Conservation (phyloP, 2,329 filamentous ascomycete genomes). For the Fusarium foetens region DNA sequence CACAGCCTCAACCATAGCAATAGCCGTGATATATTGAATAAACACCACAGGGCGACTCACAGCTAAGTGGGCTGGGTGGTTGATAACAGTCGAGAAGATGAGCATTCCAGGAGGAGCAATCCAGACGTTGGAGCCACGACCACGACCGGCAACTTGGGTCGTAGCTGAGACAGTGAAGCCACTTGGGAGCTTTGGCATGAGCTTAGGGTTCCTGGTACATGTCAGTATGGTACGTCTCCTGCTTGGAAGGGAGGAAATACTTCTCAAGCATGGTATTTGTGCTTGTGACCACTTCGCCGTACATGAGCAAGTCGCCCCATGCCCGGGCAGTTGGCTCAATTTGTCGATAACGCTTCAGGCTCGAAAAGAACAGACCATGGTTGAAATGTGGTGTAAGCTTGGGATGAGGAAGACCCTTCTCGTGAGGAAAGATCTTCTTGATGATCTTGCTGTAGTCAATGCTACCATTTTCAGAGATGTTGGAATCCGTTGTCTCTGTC, state of each 20-base stretch:
- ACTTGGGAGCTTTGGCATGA: slow-evolving; percentile 79
- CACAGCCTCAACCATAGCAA: slow-evolving; percentile 87
- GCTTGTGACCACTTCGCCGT: slow-evolving; percentile 91
- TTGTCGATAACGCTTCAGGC: slow-evolving; percentile 72
- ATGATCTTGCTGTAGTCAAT: slow-evolving; percentile 78
- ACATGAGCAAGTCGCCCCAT: slow-evolving; percentile 84
- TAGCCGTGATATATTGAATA: slow-evolving; percentile 89
- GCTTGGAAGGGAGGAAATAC: slow-evolving; percentile 53
- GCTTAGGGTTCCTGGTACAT: slow-evolving; percentile 72
- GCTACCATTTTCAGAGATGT: slow-evolving; percentile 59
- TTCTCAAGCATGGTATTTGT: slow-evolving; percentile 95
- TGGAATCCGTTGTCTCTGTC: slow-evolving; percentile 39
- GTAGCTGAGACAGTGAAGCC: slow-evolving; percentile 92
- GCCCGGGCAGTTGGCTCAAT: slow-evolving; percentile 65
- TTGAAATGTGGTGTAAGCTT: slow-evolving; percentile 88
- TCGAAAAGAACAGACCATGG: slow-evolving; percentile 80
- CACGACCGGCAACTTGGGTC: slow-evolving; percentile 86
- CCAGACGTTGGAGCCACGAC: slow-evolving; percentile 94
- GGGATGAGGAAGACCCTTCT: slow-evolving; percentile 71
- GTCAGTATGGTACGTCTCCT: not conserved
- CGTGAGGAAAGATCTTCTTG: slow-evolving; percentile 80
- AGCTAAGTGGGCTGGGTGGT: slow-evolving; percentile 80
- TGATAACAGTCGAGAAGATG: slow-evolving; percentile 88
- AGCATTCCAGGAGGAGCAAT: slow-evolving; percentile 87
- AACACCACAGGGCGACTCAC: slow-evolving; percentile 85